These are phyloP conservation scores for Anastatica hierochuntica DNA, from an alignment of 345 rosid species.

Conservation along the genomic window DNA sequence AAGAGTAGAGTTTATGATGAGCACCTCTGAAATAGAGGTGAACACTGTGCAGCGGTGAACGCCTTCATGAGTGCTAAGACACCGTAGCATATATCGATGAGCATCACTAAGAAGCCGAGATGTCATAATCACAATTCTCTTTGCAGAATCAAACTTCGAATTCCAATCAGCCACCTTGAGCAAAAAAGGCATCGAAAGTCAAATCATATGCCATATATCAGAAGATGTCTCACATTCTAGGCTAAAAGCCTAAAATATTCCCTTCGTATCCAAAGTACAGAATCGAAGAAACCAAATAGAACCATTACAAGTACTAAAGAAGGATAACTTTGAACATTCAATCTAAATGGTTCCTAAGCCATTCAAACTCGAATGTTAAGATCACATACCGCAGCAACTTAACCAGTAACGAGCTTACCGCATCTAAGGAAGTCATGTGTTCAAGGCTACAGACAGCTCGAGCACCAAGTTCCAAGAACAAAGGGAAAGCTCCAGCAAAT, in stretches of 20 bases:
- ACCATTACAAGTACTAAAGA: too few relatives aligned
- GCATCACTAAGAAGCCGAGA: slow-evolving; percentile 82
- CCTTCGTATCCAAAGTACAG: background rate
- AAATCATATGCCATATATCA: background rate
- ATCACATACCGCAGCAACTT: background rate
- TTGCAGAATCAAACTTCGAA: slow-evolving; percentile 36
- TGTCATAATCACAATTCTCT: slow-evolving; percentile 57
- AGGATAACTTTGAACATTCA: too few relatives aligned
- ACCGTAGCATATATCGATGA: slow-evolving; percentile 82
- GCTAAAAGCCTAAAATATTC: too few relatives aligned
- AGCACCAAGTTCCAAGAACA: slow-evolving; percentile 61
- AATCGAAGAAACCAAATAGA: background rate
- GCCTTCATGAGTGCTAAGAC: slow-evolving; percentile 51
- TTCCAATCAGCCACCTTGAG: slow-evolving; percentile 69
- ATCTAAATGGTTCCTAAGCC: too few relatives aligned
- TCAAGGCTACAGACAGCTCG: slow-evolving; percentile 77
- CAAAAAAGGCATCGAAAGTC: background rate
- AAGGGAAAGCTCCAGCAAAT: slow-evolving; percentile 70
- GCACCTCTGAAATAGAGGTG: slow-evolving; percentile 91
- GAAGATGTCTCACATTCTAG: background rate
- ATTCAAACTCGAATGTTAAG: background rate
- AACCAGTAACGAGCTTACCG: slow-evolving; percentile 36
- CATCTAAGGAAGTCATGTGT: slow-evolving; percentile 60
- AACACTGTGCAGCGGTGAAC: slow-evolving; percentile 46
- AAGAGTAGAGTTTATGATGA: slow-evolving; percentile 5